Base-by-base conservation (phyloP, 345 rosid genomes). In the Durio zibethinus region DNA sequence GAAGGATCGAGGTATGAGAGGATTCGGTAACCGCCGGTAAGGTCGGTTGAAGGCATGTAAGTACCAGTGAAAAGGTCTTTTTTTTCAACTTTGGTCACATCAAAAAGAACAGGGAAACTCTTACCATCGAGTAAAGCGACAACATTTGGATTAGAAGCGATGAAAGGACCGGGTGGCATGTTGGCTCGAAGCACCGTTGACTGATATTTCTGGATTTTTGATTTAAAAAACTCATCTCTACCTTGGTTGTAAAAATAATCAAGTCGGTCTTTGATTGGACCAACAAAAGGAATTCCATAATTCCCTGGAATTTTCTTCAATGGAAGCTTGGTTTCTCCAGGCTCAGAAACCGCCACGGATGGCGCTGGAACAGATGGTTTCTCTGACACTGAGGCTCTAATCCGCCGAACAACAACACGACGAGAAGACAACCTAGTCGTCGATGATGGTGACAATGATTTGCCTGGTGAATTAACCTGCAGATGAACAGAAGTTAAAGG, bases 101-200 rank as follows among this genome's bases (percentile, higher is more conserved):
- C 98, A 64, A 93, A 96, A n/a, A 96, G 84, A 61, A 91, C 82
- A 0, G 97, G 97, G 67, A 96, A 96, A 85, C 98, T 93, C 87
- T 92, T 90, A 0, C 91, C 98, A 85, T 96, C 99, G 42, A 96
- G 97, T 57, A 96, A 79, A 64, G 84, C 93, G 36, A 96, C 79
- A 61, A 92, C 98, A 10, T 80, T 86, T 14, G 97, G 91, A 52
- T 91, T 84, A 0, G 85, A 64, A 48, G 97, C 78, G 40, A 96
- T 90, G 78, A 80, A 83, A 12, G 94, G 93, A 2, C 99, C 99
- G 0, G 99, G 97, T 12, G 98, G 98, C 88, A 95, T 88, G 82
- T 95, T 95, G 61, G 85, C 82, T 40, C 91, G 81, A 42, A 81
- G 88, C 20, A 96, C 92, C 0, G 98, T 93, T 0, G 99, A 96